phyloP scores from a whole-genome alignment of 1,284 basidiomycete species.

The Ganoderma sp. region DNA sequence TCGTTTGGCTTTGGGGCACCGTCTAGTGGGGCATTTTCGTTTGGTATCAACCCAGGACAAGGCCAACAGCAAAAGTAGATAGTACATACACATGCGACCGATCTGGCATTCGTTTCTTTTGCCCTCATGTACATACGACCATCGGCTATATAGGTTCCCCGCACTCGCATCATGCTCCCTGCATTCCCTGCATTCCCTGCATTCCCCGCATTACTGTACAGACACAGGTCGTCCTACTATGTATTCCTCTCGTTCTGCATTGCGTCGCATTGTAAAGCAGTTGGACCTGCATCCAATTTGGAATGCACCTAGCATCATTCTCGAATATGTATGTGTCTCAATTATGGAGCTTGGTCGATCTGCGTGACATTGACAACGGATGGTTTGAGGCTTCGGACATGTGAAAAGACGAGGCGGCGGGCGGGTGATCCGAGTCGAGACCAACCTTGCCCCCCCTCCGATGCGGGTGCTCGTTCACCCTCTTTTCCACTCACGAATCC shows the following conservation, averaged over 20 bases:
- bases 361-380: background rate
- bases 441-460: background rate
- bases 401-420: background rate
- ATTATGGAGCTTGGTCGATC: background rate
- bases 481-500: background rate
- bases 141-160: background rate
- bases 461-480: background rate
- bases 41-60: constrained; percentile 34
- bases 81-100: constrained; percentile 13
- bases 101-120: constrained; percentile 7
- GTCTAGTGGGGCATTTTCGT: constrained; percentile 41
- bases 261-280: constrained; percentile 18
- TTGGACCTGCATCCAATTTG: constrained; percentile 2
- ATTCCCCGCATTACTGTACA: constrained; percentile 9
- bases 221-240: background rate
- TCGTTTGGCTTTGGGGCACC: constrained; percentile 28
- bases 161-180: constrained; percentile 11
- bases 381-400: background rate
- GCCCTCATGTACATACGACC: constrained; percentile 17
- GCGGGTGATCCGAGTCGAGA: constrained; percentile 1
- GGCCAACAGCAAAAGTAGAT: constrained; percentile 34
- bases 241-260: background rate
- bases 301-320: background rate
- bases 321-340: background rate
- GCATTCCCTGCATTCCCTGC: constrained; percentile 7